phyloP scores from a whole-genome alignment of 2,329 filamentous ascomycete genomes.

The Hymenoscyphus fraxineus region DNA sequence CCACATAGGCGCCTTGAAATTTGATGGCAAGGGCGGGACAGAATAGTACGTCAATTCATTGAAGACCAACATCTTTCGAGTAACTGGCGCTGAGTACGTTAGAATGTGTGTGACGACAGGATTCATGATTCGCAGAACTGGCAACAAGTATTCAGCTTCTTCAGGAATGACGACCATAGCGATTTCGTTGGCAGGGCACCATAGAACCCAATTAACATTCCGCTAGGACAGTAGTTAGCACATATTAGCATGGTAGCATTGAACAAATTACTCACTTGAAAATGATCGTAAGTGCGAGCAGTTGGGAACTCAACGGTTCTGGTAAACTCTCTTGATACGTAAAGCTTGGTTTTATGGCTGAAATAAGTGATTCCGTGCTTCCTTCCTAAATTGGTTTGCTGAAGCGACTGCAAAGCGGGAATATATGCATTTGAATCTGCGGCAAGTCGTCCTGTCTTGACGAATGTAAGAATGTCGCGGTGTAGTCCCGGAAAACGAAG shows the following conservation, averaged over 20 bases:
- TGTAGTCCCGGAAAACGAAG: slow-evolving; percentile 46
- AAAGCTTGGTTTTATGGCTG: too few relatives aligned
- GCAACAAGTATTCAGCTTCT: slow-evolving; percentile 56
- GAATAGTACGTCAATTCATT: slow-evolving; percentile 50
- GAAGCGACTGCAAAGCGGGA: slow-evolving; percentile 42
- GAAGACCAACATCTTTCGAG: slow-evolving; percentile 57
- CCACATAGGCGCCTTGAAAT: too few relatives aligned
- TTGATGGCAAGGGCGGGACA: too few relatives aligned
- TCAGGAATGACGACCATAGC: slow-evolving; percentile 60
- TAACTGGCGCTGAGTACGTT: slow-evolving; percentile 57
- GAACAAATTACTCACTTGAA: slow-evolving; percentile 29
- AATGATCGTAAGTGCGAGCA: slow-evolving; percentile 40
- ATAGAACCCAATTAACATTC: slow-evolving; percentile 58
- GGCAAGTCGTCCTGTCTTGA: slow-evolving; percentile 41
- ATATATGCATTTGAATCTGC: slow-evolving; percentile 38
- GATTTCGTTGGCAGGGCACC: slow-evolving; percentile 43
- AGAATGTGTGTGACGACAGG: slow-evolving; percentile 43
- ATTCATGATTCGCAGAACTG: slow-evolving; percentile 35
- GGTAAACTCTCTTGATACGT: slow-evolving; percentile 45
- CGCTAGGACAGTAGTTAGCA: background rate
- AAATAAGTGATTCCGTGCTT: too few relatives aligned
- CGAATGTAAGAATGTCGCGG: slow-evolving; percentile 44
- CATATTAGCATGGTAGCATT: too few relatives aligned
- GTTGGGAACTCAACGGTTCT: slow-evolving; percentile 40
- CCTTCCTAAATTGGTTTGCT: slow-evolving; percentile 37